Base-by-base conservation (phyloP, 2,329 filamentous ascomycete genomes). In the Cadophora sp. region DNA sequence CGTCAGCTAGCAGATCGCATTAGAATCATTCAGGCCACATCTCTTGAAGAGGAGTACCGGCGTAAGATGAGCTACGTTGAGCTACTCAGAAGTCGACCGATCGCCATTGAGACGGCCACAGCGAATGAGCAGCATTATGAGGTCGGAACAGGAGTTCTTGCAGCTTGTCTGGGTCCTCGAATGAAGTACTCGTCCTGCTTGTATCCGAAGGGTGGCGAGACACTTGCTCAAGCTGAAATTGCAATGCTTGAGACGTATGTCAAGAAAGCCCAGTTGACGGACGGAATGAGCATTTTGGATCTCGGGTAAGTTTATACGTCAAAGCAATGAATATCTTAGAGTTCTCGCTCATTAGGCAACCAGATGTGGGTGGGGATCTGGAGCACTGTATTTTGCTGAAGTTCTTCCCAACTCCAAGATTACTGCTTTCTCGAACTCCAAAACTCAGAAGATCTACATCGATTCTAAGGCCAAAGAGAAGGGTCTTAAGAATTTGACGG, bases 101-200 rank as follows among this genome's bases (percentile, higher is more conserved):
- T 92, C 70, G 90, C 90, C n/a, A 85, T 92, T 72, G 87, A 90
- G 77, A 91, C 89, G 0, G 83, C 82, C 3, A 80, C 83, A 1
- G 89, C 90, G 26, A 92, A 92, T 76, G 81, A 85, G 73, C 90
- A 92, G 82, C 90, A 92, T 78, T 92, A 92, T 75, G 90, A 92
- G 79, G 89, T 92, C 50, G 88, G 87, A 48, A 91, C 89, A 0
- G 87, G 87, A 3, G 86, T 92, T 27, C 78, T 92, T 50, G 79
- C 80, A 31, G 85, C 84, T 31, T 88, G 85, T 77, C 80, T 92
- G 14, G 90, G 90, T 0, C 87, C 88, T 4, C 81, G 89, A 65
- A 92, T 92, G 89, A 92, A 92, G 83, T 92, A 92, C 77, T 89
- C 86, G n/a, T 84, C 82, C 71, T 90, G 87, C 76, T 80, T 91